Percentiles rank a stretch among this genome's conserved stretches.
Evolutionary conservation across 257 asterid species (phyloP).

Genomic region (Gynochthodes officinalis): DNA sequence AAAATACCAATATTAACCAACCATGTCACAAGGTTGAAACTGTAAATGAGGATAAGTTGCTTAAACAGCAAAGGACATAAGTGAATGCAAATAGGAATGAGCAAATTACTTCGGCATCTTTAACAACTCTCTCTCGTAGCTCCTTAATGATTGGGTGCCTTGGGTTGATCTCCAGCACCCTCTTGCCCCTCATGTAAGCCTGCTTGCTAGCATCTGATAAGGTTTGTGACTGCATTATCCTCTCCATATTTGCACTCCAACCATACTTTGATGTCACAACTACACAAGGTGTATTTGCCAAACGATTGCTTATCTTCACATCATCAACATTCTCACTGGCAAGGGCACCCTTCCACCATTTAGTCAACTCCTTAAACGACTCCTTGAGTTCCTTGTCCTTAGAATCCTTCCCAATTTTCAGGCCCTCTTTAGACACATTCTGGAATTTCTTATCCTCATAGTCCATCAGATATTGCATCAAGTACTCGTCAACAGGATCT

Average conservation of each 20-base stretch:
- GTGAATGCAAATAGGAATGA: neutral
- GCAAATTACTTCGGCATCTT: constrained; percentile 60
- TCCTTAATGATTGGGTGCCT: constrained; percentile 88
- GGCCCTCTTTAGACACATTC: constrained; percentile 88
- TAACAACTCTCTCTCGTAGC: constrained; percentile 70
- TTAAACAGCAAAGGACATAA: neutral
- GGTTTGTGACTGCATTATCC: constrained; percentile 93
- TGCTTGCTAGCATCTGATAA: constrained; percentile 77
- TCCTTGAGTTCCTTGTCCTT: constrained; percentile 85
- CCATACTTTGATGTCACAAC: constrained; percentile 88
- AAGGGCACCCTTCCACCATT: constrained; percentile 90
- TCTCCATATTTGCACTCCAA: constrained; percentile 92
- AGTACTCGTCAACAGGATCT: constrained; percentile 88
- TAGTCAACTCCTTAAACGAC: constrained; percentile 70
- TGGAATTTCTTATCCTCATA: constrained; percentile 91
- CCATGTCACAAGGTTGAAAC: neutral
- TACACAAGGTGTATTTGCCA: constrained; percentile 80
- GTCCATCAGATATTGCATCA: constrained; percentile 95
- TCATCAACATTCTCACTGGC: constrained; percentile 80
- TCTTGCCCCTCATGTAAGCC: constrained; percentile 92
- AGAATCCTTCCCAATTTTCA: constrained; percentile 75
- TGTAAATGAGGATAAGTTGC: neutral
- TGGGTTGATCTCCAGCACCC: constrained; percentile 86
- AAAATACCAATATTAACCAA: neutral
- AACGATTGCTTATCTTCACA: constrained; percentile 85